Evolutionary conservation across 179 eudicot genomes (phyloP).

Genomic region (Beta corolliflora): DNA sequence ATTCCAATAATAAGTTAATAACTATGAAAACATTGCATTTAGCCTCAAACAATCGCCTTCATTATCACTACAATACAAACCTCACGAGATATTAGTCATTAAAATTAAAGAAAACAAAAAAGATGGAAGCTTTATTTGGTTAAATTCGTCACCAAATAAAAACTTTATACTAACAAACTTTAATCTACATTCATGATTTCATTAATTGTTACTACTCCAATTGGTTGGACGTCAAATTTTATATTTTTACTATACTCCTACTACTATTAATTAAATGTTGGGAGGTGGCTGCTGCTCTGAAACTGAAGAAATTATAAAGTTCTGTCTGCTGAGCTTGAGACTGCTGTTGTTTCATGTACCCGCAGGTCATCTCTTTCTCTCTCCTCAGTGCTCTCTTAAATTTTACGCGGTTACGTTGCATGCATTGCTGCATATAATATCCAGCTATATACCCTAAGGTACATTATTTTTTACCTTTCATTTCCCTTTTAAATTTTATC

Average conservation of each 20-base stretch:
- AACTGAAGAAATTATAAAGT: constrained; percentile 8
- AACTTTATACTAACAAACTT: not conserved
- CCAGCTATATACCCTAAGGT: not conserved
- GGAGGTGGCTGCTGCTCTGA: constrained; percentile 9
- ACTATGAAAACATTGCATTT: not conserved
- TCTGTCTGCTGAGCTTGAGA: not conserved
- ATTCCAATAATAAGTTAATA: not conserved
- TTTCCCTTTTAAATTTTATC: not conserved
- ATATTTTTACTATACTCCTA: no score
- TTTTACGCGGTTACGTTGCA: constrained; percentile 22
- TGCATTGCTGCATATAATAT: not conserved
- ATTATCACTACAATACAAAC: not conserved
- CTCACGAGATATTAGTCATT: not conserved
- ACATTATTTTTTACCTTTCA: not conserved
- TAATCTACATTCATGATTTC: constrained; percentile 6
- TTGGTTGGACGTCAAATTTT: not conserved
- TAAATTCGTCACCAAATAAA: no score
- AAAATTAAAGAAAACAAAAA: no score
- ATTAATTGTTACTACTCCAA: not conserved
- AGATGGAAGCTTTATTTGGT: no score
- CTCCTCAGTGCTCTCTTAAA: not conserved
- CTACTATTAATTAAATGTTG: not conserved
- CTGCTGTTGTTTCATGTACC: not conserved
- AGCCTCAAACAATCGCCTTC: not conserved
- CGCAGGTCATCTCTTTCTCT: not conserved